These are phyloP conservation scores for Thecaphora frezii DNA, from an alignment of 1,284 basidiomycete species.

Conservation along the genomic window DNA sequence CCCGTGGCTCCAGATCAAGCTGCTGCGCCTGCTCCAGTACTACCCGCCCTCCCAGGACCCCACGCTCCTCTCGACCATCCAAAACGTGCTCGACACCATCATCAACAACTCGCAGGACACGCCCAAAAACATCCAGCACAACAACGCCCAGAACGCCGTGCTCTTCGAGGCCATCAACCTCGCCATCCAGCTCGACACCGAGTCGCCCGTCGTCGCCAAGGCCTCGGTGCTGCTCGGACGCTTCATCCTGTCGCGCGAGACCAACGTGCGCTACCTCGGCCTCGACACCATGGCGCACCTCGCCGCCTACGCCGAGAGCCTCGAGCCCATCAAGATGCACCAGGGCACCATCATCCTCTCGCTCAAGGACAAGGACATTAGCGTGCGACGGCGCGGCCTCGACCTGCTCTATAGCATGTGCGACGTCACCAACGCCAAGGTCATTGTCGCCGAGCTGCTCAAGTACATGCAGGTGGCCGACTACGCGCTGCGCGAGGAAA, in stretches of 20 bases:
- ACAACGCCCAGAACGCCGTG: slow-evolving; percentile 97
- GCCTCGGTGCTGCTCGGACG: slow-evolving; percentile 89
- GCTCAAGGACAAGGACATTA: slow-evolving; percentile 94
- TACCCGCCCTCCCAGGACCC: slow-evolving; percentile 91
- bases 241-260: slow-evolving; percentile 96
- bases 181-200: slow-evolving; percentile 92
- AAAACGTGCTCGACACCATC: slow-evolving; percentile 83
- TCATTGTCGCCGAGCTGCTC: slow-evolving; percentile 90
- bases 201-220: slow-evolving; percentile 81
- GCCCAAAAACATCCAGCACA: slow-evolving; percentile 93
- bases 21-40: slow-evolving; percentile 88
- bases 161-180: slow-evolving; percentile 96
- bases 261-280: slow-evolving; percentile 95
- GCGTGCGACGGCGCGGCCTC: slow-evolving; percentile 86
- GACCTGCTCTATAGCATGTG: slow-evolving; percentile 99
- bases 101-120: slow-evolving; percentile 93
- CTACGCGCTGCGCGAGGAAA: slow-evolving; percentile 92
- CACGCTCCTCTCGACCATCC: slow-evolving; percentile 73
- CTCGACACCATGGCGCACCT: slow-evolving; percentile 98
- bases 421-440: slow-evolving; percentile 88
- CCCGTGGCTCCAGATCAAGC: slow-evolving; percentile 96
- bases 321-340: slow-evolving; percentile 90
- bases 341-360: slow-evolving; percentile 93
- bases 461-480: slow-evolving; percentile 91
- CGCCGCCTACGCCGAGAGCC: slow-evolving; percentile 78